A percentile compares a stretch with the other conserved stretches of the same genome.
These are phyloP conservation scores for Penicillium frequentans DNA, from an alignment of 2,329 filamentous ascomycete species.

Conservation along the genomic window DNA sequence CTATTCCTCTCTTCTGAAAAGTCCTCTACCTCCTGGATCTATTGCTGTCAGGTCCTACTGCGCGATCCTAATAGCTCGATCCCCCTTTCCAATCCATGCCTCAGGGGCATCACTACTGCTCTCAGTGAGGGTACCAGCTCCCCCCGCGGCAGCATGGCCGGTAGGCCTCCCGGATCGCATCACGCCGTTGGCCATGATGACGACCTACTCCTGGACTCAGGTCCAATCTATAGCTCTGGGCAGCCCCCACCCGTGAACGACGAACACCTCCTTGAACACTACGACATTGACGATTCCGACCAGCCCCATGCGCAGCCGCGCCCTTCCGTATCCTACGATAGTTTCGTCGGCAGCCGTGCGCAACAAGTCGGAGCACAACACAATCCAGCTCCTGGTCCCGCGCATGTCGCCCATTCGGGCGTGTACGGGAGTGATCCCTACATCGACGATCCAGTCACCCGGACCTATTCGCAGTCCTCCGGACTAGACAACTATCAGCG, in stretches of 20 bases:
- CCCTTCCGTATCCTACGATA: constrained; percentile 90
- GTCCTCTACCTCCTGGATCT: constrained; percentile 1
- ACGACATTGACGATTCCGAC: constrained; percentile 68
- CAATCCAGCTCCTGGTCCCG: constrained; percentile 40
- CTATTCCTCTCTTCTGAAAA: neutral
- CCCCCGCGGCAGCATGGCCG: constrained; percentile 44
- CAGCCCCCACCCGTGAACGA: constrained; percentile 78
- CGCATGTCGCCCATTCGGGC: constrained; percentile 31
- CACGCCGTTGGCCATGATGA: constrained; percentile 45
- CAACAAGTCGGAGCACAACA: constrained; percentile 48
- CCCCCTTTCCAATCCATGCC: constrained; percentile 36
- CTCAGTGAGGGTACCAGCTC: constrained; percentile 36
- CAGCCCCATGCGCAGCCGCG: constrained; percentile 58
- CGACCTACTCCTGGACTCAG: constrained; percentile 44
- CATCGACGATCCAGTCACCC: constrained; percentile 36
- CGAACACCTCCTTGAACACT: constrained; percentile 74
- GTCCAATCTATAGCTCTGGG: constrained; percentile 65
- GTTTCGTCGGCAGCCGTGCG: constrained; percentile 74
- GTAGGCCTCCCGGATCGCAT: constrained; percentile 56
- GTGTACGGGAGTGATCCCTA: constrained; percentile 40
- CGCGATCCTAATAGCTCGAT: constrained; percentile 5
- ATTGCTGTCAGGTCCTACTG: constrained; percentile 1
- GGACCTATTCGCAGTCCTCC: constrained; percentile 71
- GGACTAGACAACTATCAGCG: constrained; percentile 84
- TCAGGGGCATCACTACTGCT: constrained; percentile 31